Conservation (phyloP, 768 basidiomycete species). For the Thelephora aurantiotincta region DNA sequence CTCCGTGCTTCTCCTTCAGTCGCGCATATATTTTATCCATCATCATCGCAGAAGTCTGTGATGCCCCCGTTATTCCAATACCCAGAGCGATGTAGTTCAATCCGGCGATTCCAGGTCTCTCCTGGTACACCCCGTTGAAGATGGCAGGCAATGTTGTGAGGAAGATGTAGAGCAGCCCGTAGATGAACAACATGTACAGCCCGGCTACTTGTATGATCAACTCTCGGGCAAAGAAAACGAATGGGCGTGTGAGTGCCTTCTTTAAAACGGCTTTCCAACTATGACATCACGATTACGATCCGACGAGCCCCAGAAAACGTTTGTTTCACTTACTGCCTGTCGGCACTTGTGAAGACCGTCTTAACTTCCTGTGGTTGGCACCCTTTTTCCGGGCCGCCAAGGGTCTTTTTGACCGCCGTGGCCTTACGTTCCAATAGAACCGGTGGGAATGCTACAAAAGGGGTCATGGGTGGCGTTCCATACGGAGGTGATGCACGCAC, state of each 20-base stretch:
- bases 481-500: constrained; percentile 23
- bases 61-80: constrained; percentile 37
- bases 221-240: constrained; percentile 41
- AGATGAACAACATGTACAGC: constrained; percentile 54
- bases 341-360: constrained; percentile 32
- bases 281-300: neutral
- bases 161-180: constrained; percentile 51
- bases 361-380: constrained; percentile 19
- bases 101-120: constrained; percentile 42
- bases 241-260: constrained; percentile 47
- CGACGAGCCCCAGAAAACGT: neutral
- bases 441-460: constrained; percentile 14
- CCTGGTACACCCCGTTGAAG: constrained; percentile 35
- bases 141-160: constrained; percentile 48
- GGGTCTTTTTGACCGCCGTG: constrained; percentile 24
- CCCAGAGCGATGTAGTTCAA: constrained; percentile 61
- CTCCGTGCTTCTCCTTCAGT: constrained; percentile 36
- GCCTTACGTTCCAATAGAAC: constrained; percentile 37
- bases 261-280: constrained; percentile 41
- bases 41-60: constrained; percentile 35
- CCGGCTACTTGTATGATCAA: constrained; percentile 53
- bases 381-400: constrained; percentile 30
- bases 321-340: constrained; percentile 24
- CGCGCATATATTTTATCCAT: constrained; percentile 42
- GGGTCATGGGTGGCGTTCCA: constrained; percentile 3